Evolutionary conservation across 2,329 filamentous ascomycete species (phyloP), one percentile per base, ranked within the genome.

Genomic region (Epichloe hybrida): DNA sequence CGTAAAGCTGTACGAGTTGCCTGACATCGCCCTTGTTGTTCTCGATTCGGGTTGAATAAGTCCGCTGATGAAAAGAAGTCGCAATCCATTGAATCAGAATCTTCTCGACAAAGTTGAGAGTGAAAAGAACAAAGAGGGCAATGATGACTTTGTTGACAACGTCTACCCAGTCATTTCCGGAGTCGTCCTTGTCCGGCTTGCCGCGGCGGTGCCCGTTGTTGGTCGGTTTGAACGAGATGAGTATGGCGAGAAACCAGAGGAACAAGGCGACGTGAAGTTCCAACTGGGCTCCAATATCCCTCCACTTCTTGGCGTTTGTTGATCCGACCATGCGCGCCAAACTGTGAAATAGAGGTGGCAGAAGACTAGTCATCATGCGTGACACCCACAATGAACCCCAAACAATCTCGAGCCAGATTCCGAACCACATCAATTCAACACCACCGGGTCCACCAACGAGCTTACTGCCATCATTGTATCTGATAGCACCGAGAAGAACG

Each of bases 71-170:
- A 67, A 97, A 97, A 54, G 85, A 89, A 52, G 90, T 90, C 35
- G 91, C 90, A 58, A 97, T 95, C 69, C 95, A 83, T 62, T 96
- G 90, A 50, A 96, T 95, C 57, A 95, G 78, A 53, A 96, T 86
- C 72, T 96, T 97, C 66, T 96, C 90, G 49, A 84, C 74, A 53
- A 93, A 84, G 66, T 97, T 96, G 54, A 96, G 72, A 3, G 81
- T 73, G 0, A 82, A 78, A 54, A 87, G 79, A 13, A 94, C 84
- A 58, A 97, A 90, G n/a, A 94, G 63, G 2, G 86, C 77, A 17
- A 95, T 81, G 53, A 96, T 83, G 59, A 97, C 78, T 64, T 94
- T 95, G 73, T 94, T 86, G 57, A 89, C 78, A 13, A 83, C 79
- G 34, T 69, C 71, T 64, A 95, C 85, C 91, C 91, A 96, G 4